Evolutionary conservation across 1,284 basidiomycete genomes (phyloP).

Genomic region (Stereum hirsutum): DNA sequence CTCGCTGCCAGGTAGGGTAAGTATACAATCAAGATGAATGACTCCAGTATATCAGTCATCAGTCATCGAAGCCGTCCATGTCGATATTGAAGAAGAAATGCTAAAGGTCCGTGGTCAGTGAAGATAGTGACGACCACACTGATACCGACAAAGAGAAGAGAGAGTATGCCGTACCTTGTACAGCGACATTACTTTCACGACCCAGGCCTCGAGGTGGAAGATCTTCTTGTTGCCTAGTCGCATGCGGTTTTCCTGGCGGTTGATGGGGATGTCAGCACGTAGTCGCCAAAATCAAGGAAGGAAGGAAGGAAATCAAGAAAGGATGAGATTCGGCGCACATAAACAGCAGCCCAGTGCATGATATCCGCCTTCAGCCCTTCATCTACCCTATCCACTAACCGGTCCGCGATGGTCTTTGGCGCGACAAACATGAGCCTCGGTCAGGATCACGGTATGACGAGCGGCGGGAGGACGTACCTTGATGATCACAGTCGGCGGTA

Average conservation of each 20-base stretch:
- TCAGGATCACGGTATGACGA: neutral
- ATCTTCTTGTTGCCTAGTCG: slow-evolving; percentile 90
- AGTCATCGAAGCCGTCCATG: slow-evolving; percentile 7
- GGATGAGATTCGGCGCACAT: slow-evolving; percentile 43
- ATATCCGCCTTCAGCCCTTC: slow-evolving; percentile 84
- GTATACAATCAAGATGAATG: no score
- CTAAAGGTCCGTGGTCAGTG: slow-evolving; percentile 15
- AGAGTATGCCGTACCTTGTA: slow-evolving; percentile 44
- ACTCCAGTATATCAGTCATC: no score
- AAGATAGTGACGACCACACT: slow-evolving; percentile 16
- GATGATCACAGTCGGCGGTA: slow-evolving; percentile 88
- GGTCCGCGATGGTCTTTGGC: slow-evolving; percentile 81
- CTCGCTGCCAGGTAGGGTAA: no score
- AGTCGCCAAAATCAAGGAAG: neutral
- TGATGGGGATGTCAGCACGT: slow-evolving; percentile 1
- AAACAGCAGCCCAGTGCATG: slow-evolving; percentile 95
- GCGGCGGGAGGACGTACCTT: slow-evolving; percentile 47
- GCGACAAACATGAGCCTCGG: neutral
- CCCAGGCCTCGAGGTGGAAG: slow-evolving; percentile 92
- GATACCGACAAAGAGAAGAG: neutral
- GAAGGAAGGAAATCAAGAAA: neutral
- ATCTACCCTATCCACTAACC: slow-evolving; percentile 81
- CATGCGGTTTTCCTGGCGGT: slow-evolving; percentile 78
- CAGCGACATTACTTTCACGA: slow-evolving; percentile 76
- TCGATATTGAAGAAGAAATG: slow-evolving; percentile 52